A percentile compares a stretch with the other conserved stretches of the same genome.
Evolutionary conservation across 139 green algal genomes (phyloP).

Genomic region (Raphidocelis subcapitata): DNA sequence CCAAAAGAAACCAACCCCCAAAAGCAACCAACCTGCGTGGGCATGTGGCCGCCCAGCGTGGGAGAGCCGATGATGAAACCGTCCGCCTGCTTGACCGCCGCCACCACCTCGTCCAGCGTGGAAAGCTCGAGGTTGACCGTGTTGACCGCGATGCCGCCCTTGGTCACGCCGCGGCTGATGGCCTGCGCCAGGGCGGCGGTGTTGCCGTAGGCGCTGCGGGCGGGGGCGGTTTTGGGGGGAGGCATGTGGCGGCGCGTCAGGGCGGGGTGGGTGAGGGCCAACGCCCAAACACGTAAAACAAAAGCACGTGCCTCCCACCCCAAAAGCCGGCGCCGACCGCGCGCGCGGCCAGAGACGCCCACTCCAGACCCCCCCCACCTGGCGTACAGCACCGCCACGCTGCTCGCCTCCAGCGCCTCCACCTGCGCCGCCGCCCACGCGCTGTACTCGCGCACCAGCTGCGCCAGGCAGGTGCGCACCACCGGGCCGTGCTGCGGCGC

Average conservation of each 20-base stretch:
- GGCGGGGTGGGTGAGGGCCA: too few species aligned
- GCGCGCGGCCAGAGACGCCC: too few species aligned
- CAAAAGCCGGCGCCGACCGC: too few species aligned
- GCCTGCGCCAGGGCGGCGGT: constrained; percentile 91
- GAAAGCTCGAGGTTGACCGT: constrained; percentile 91
- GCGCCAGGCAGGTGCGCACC: constrained; percentile 51
- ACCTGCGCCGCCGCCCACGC: constrained; percentile 55
- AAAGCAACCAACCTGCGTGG: constrained; percentile 92
- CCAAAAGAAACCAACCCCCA: too few species aligned
- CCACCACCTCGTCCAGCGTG: constrained; percentile 66
- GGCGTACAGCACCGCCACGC: constrained; percentile 89
- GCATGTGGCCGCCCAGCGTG: constrained; percentile 96
- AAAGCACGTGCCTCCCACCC: too few species aligned
- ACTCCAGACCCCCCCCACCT: too few species aligned
- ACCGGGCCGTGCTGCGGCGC: constrained; percentile 88
- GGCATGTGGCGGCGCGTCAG: too few species aligned
- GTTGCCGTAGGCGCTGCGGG: constrained; percentile 96
- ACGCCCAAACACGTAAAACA: too few species aligned
- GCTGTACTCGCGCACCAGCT: constrained; percentile 77
- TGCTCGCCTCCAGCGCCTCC: constrained; percentile 23
- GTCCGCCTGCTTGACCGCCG: constrained; percentile 49
- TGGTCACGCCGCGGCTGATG: constrained; percentile 60
- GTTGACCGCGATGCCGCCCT: constrained; percentile 83
- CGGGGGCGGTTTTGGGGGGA: too few species aligned
- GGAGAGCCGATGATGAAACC: constrained; percentile 93